A percentile compares a stretch with the other conserved stretches of the same genome.
phyloP scores from a whole-genome alignment of 1,284 basidiomycete genomes.

The Melampsora americana region DNA sequence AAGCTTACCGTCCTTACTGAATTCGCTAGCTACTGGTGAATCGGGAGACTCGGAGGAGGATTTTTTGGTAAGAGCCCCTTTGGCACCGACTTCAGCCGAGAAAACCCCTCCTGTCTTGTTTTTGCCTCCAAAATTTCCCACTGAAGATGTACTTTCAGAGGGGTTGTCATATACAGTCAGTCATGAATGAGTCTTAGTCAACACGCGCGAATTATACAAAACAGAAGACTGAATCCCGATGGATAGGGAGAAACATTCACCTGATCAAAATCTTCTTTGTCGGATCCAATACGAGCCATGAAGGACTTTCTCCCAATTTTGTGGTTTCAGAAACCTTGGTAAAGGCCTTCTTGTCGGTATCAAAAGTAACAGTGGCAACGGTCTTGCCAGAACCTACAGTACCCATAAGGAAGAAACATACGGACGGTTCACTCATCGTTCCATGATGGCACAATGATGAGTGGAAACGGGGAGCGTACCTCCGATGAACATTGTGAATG shows the following conservation, averaged over 20 bases:
- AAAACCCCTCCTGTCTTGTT: conserved; percentile 28
- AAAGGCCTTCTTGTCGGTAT: too few relatives aligned
- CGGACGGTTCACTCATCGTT: too few relatives aligned
- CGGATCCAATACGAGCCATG: conserved; percentile 26
- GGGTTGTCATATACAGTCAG: neutral
- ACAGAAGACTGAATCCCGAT: neutral
- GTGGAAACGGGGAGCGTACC: too few relatives aligned
- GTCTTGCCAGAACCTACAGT: too few relatives aligned
- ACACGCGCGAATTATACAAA: neutral
- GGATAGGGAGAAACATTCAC: neutral
- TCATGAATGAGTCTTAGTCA: neutral
- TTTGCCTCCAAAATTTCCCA: conserved; percentile 5
- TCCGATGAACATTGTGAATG: too few relatives aligned
- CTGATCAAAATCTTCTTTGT: conserved; percentile 21
- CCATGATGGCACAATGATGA: too few relatives aligned
- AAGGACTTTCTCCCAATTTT: conserved; percentile 6
- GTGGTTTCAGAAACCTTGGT: too few relatives aligned
- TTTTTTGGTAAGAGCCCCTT: conserved; percentile 10
- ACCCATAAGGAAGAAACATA: too few relatives aligned
- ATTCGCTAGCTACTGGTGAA: conserved; percentile 11
- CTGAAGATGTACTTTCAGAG: conserved; percentile 4
- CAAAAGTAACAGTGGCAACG: too few relatives aligned
- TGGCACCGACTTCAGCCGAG: neutral
- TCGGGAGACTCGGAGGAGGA: neutral
- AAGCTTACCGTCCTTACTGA: conserved; percentile 9